Evolutionary conservation across 2,329 filamentous ascomycete genomes (phyloP).

Genomic region (Penicillium concentricum): DNA sequence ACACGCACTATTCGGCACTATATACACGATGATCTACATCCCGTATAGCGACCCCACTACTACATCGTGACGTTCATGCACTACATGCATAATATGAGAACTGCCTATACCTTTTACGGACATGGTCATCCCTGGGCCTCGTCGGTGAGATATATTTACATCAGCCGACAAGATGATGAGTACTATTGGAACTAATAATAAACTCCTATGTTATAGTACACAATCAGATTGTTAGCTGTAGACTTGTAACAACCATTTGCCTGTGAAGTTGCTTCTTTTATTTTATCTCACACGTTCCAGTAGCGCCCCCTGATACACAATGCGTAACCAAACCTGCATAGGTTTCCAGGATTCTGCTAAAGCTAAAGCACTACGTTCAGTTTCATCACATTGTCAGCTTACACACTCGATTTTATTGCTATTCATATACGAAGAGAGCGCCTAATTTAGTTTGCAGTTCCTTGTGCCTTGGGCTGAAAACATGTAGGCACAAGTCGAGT

Average conservation of each 20-base stretch:
- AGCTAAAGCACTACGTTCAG: neutral
- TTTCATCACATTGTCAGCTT: constrained; percentile 13
- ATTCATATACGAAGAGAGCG: neutral
- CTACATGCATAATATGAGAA: constrained; percentile 3
- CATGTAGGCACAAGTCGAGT: neutral
- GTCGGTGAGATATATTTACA: neutral
- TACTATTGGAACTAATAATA: neutral
- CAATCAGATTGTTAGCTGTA: neutral
- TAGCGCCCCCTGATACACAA: neutral
- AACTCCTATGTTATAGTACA: neutral
- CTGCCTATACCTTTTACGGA: neutral
- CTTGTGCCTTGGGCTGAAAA: neutral
- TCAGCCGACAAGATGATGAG: neutral
- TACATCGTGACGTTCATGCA: neutral
- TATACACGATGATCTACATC: neutral
- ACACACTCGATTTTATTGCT: neutral
- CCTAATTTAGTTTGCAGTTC: neutral
- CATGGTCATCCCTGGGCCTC: neutral
- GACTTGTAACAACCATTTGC: neutral
- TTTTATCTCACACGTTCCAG: constrained; percentile 2
- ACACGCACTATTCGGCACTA: constrained; percentile 1
- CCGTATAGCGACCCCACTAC: neutral
- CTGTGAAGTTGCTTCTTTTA: neutral
- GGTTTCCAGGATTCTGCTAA: neutral
- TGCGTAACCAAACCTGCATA: constrained; percentile 1